Base-by-base conservation (phyloP, 805 yeast genomes). In the Scheffersomyces amazonensis region DNA sequence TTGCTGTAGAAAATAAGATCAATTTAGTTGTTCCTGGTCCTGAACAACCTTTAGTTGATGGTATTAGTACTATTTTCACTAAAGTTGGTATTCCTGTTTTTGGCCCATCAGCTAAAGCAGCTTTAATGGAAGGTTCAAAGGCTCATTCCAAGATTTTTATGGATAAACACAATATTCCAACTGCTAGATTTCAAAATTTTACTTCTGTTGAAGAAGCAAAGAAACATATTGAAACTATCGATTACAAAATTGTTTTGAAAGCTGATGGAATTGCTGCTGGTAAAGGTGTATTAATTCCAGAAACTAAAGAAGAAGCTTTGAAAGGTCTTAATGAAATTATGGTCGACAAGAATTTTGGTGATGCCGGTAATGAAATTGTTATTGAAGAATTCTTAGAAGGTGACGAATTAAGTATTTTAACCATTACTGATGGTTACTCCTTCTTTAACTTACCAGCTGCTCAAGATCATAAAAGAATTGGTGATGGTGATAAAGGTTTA, bases 241-340 rank as follows among this genome's bases (percentile, higher is more conserved):
- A 80, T 56, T 83, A 83, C 63, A 79, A 82, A 41, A 80, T 93
- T 28, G 99, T 93, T 31, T 81, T 93, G 61, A 93, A 93, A 70
- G 99, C 99, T 16, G 89, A 91, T 40, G 99, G 99, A 41, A 80
- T 93, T 50, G 99, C 99, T 38, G 99, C 95, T 23, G 99, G 99
- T 48, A 93, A 93, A 66, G 99, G 99, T 53, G 99, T 93, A 15
- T 70, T 93, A 62, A 90, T 93, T 53, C 99, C 99, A 40, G 73
- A 80, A 39, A 75, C 78, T 42, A 83, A 80, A 51, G 78, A 84
- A 47, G 98, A 93, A 69, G 98, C 98, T 2, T 66, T 78, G 44
- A 80, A 71, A 12, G 97, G 95, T 16, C 74, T 93, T 54, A 78
- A 82, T 48, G 87, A 83, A 58, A 83, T 93, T 48, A 95, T 93